Evolutionary conservation across 331 rosid species (phyloP).

Genomic region (Spiraea crenata): DNA sequence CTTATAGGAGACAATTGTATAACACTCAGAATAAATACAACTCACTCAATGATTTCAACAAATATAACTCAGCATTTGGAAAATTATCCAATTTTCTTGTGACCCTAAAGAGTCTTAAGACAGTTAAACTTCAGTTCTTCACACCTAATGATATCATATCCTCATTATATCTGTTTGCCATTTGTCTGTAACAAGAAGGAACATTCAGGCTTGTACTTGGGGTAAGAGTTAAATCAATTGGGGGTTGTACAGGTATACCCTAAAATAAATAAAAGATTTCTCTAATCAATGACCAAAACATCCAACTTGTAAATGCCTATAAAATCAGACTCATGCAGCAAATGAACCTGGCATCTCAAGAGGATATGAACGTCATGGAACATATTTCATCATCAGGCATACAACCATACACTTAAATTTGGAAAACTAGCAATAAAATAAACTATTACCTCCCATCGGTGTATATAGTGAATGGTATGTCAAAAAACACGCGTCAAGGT

Average conservation of each 20-base stretch:
- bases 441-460: slow-evolving; percentile 49
- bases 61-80: not conserved
- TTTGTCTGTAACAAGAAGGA: not conserved
- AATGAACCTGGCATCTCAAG: not conserved
- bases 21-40: not conserved
- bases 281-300: not conserved
- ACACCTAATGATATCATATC: not conserved
- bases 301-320: not conserved
- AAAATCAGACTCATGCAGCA: not conserved
- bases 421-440: not conserved
- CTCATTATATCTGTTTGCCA: not conserved
- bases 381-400: not conserved
- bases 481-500: slow-evolving; percentile 87
- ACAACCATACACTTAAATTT: not conserved
- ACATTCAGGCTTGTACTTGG: not conserved
- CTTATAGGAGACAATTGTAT: not conserved
- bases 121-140: not conserved
- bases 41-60: not conserved
- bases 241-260: not conserved
- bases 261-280: too few species aligned
- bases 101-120: too few species aligned
- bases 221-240: not conserved
- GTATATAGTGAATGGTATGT: slow-evolving; percentile 69
- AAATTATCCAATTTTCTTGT: not conserved
- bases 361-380: not conserved